Evolutionary conservation across 768 basidiomycete genomes (phyloP), one percentile per base, ranked within the genome.

Genomic region (Agaricus blazei): DNA sequence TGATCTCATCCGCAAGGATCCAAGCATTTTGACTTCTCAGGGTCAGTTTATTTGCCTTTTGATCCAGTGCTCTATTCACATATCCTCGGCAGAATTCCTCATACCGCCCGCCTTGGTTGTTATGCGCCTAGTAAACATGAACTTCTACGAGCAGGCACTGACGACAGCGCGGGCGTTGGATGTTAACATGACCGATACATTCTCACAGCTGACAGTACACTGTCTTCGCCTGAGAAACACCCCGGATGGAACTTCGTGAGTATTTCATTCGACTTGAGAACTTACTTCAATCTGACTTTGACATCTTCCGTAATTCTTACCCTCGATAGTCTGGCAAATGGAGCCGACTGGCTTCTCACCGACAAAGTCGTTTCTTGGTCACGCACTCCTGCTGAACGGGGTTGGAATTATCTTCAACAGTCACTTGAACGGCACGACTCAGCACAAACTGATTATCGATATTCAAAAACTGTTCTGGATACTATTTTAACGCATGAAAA

Each of bases 141-240:
- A 86, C 58, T 79, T 82, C 60, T 95, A 90, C 69, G 89, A 85
- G 61, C 74, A 81, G 50, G 96, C 96, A 2, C 81, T 96, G 68
- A 70, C 82, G 4, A 81, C 85, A 28, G 94, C 92, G 2, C 79
- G 82, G 34, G 82, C 81, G 44, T 79, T 97, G 41, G 76, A 82
- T 34, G 83, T 93, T 41, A 92, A 97, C 67, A 90, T 98, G 88
- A 83, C 85, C 3, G 88, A 92, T 59, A 63, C 96, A 9, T 96
- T 98, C 64, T 80, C 81, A 41, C 77, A 82, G 59, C 71, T 98
- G 59, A 84, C 93, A 0, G 75, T 73, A 37, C 85, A 91, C 64
- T 97, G 94, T 68, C 69, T 95, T 46, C 82, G 86, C 56, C 72
- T 97, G 42, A 80, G 87, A 57, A 80, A 76, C 62, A 80, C 81